Evolutionary conservation across 202 grass and related monocot species (phyloP).

Genomic region (Setaria viridis): DNA sequence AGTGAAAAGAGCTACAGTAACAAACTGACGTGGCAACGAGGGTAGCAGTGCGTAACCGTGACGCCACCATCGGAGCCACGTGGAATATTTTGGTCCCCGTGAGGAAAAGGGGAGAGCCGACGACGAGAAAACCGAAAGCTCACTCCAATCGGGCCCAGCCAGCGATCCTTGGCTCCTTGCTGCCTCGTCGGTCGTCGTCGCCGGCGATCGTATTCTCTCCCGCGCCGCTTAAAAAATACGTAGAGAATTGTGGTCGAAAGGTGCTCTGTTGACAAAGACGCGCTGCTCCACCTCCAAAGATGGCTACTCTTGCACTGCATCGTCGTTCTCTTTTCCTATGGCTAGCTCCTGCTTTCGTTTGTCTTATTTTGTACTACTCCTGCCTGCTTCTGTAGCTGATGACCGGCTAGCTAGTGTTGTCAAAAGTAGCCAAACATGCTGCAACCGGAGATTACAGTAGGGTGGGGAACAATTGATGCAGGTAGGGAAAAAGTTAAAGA

Average conservation of each 20-base stretch:
- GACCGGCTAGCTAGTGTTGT: conserved; percentile 6
- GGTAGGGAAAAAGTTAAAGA: conserved; percentile 7
- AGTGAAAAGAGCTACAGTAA: background rate
- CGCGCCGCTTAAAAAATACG: conserved; percentile 22
- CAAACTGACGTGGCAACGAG: background rate
- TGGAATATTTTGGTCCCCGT: conserved; percentile 68
- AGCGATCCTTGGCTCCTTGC: background rate
- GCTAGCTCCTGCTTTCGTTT: conserved; percentile 3
- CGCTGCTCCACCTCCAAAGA: conserved; percentile 24
- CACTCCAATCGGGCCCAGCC: conserved; percentile 33
- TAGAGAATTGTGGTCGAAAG: conserved; percentile 55
- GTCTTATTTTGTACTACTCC: background rate
- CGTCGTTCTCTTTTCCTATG: background rate
- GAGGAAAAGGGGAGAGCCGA: conserved; percentile 33
- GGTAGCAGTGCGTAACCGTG: conserved; percentile 35
- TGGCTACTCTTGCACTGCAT: background rate
- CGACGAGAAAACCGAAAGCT: conserved; percentile 57
- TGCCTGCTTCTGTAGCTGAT: background rate
- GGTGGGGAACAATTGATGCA: background rate
- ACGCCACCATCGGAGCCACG: conserved; percentile 54
- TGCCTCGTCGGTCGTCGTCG: background rate
- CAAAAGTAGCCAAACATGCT: conserved; percentile 31
- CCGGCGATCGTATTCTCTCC: conserved; percentile 30
- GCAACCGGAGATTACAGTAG: background rate
- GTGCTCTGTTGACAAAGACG: conserved; percentile 48